A percentile compares a stretch with the other conserved stretches of the same genome.
Evolutionary conservation across 2,329 filamentous ascomycete species (phyloP).

Genomic region (Neopestalotiopsis sp.): DNA sequence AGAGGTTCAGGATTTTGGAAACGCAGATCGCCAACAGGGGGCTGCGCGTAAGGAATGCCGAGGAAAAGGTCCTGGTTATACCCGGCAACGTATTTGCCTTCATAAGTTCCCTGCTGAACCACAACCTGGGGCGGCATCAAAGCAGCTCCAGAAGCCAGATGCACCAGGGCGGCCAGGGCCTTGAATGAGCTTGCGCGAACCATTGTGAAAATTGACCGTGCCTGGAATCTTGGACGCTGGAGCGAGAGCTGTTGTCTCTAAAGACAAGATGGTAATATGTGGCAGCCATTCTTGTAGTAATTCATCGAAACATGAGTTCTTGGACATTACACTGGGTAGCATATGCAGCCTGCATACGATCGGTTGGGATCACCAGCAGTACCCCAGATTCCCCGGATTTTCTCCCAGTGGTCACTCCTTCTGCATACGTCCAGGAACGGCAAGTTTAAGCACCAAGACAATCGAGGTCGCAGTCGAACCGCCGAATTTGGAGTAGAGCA

Average conservation of each 20-base stretch:
- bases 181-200: neutral
- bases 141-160: neutral
- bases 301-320: neutral
- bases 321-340: neutral
- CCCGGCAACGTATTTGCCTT: neutral
- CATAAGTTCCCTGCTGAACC: neutral
- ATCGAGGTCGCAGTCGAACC: neutral
- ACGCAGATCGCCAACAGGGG: slow-evolving; percentile 40
- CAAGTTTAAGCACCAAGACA: neutral
- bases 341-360: neutral
- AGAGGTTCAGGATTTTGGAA: slow-evolving; percentile 42
- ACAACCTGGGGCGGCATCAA: neutral
- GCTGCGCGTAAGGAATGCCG: slow-evolving; percentile 45
- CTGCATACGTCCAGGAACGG: neutral
- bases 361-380: neutral
- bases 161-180: neutral
- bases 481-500: neutral
- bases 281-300: neutral
- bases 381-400: neutral
- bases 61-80: slow-evolving; percentile 44
- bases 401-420: neutral
- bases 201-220: neutral
- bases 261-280: neutral
- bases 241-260: neutral
- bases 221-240: neutral